Conservation (phyloP, 2,329 filamentous ascomycete genomes). For the Calonectria pteridis region DNA sequence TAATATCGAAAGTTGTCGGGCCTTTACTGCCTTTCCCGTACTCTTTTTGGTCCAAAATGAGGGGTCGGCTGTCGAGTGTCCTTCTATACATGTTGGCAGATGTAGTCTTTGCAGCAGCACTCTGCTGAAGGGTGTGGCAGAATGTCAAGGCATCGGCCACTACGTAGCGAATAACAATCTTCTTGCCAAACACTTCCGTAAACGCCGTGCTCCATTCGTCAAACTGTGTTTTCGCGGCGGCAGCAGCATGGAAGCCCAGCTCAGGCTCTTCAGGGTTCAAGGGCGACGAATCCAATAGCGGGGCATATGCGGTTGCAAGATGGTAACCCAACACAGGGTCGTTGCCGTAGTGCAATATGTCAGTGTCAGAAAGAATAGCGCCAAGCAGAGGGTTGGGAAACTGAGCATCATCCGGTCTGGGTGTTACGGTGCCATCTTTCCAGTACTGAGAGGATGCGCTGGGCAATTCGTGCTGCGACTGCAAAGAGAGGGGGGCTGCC, state of each 20-base stretch:
- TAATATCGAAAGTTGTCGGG: conserved; percentile 63
- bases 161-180: conserved; percentile 59
- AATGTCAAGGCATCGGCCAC: conserved; percentile 64
- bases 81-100: conserved; percentile 58
- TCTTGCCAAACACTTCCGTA: conserved; percentile 40
- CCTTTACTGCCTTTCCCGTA: conserved; percentile 53
- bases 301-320: conserved; percentile 61
- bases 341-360: conserved; percentile 59
- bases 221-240: conserved; percentile 60
- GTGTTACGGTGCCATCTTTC: conserved; percentile 49
- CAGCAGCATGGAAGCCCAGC: conserved; percentile 41
- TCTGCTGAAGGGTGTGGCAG: conserved; percentile 62
- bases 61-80: conserved; percentile 52
- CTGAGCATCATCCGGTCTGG: conserved; percentile 23
- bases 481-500: conserved; percentile 51
- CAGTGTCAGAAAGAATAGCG: conserved; percentile 47
- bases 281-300: conserved; percentile 54
- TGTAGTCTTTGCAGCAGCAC: conserved; percentile 46
- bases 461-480: conserved; percentile 39
- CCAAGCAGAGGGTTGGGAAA: conserved; percentile 62
- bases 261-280: conserved; percentile 43
- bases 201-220: conserved; percentile 59
- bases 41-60: conserved; percentile 56
- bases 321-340: conserved; percentile 70
- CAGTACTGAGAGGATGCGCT: conserved; percentile 49